Evolutionary conservation across 176 grass and related monocot genomes (phyloP), one percentile per base, ranked within the genome.

Genomic region (Aegilops sharonensis): DNA sequence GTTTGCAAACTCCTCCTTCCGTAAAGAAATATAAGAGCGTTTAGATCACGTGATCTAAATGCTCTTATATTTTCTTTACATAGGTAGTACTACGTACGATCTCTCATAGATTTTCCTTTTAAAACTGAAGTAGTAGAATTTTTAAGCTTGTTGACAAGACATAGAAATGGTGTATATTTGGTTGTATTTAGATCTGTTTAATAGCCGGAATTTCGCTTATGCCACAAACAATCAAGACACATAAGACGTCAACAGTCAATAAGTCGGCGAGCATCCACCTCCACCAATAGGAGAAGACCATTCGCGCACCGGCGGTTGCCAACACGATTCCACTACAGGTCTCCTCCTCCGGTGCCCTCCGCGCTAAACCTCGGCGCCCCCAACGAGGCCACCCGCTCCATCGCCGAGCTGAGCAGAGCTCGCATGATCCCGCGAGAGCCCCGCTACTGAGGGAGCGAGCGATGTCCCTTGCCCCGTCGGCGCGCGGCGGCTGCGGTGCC

Each of bases 351-450:
- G 43, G 13, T 23, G 48, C 29, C 39, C 75, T 6, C 36, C 65
- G 23, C 13, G 6, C 20, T 15, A 70, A 8, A 27, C 52, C 52
- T 63, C 66, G 56, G 18, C 83, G 78, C 21, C 43, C 40, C 68
- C 30, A 47, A 7, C 67, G 11, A 50, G 25, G 59, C 82, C n/a
- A 23, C 17, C 43, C 4, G 12, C 78, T 20, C 13, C 35, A 39
- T 4, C 15, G 10, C 20, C 9, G 43, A 77, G 73, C 47, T 77
- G 45, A 1, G 3, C 27, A 5, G 50, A 52, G 74, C 56, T 65
- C 84, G 30, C 80, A 87, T 91, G 89, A 24, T 81, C 89, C 36
- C 75, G 3, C 79, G 27, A 20, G 64, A 30, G 30, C 35, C 2
- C 15, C 35, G 34, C 47, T 17, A 24, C 36, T 18, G 68, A 77